Percentiles rank a stretch among this genome's conserved stretches.
phyloP scores from a whole-genome alignment of 345 rosid genomes.

The Syzygium grande region DNA sequence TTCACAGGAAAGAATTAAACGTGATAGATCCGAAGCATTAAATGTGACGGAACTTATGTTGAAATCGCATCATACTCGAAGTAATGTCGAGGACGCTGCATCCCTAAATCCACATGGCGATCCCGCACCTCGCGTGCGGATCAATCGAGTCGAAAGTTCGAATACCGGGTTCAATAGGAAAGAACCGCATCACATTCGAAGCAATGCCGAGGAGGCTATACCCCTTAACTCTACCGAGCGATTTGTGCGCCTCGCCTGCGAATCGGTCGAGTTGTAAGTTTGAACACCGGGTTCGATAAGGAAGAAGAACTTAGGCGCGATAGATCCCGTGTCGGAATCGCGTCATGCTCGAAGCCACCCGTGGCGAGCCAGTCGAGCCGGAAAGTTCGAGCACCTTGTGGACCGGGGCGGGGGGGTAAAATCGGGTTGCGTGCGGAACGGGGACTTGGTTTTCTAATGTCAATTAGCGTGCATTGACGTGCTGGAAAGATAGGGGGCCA shows the following conservation, averaged over 20 bases:
- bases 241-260: fast-evolving
- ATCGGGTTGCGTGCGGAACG: neutral
- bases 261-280: neutral
- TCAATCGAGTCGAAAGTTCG: neutral
- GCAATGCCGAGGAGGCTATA: neutral
- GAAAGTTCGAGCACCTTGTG: neutral
- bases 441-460: neutral
- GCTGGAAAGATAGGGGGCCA: neutral
- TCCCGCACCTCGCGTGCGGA: fast-evolving
- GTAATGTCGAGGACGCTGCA: fast-evolving
- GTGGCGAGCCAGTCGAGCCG: too few relatives aligned
- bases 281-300: neutral
- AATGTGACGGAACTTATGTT: neutral
- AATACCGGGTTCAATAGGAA: neutral
- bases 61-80: neutral
- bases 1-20: too few relatives aligned
- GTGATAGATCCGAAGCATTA: neutral
- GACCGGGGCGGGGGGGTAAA: neutral
- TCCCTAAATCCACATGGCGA: fast-evolving
- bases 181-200: neutral
- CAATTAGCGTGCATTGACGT: neutral
- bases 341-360: neutral
- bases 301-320: neutral
- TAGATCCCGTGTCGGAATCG: neutral
- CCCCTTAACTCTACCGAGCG: neutral